Evolutionary conservation across 495 filamentous ascomycete species (phyloP).

Genomic region (Penicillium daleae): DNA sequence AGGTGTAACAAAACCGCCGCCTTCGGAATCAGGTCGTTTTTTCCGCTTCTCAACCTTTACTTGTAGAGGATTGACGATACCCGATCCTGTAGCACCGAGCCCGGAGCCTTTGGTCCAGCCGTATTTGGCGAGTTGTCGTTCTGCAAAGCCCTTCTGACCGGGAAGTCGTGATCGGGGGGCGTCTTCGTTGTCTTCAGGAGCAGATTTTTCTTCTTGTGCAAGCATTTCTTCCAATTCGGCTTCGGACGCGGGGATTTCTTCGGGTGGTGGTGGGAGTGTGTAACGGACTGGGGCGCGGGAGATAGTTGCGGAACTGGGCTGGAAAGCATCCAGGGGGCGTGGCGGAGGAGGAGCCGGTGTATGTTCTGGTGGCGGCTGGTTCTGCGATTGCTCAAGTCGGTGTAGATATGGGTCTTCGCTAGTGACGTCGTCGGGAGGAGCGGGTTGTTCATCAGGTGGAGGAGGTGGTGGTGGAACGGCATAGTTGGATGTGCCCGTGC

Average conservation of each 20-base stretch:
- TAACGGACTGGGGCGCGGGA: conserved; percentile 89
- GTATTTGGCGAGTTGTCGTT: conserved; percentile 86
- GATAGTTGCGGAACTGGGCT: conserved; percentile 61
- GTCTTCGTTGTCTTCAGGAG: conserved; percentile 50
- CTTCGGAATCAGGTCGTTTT: conserved; percentile 76
- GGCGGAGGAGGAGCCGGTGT: conserved; percentile 40
- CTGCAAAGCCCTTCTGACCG: conserved; percentile 81
- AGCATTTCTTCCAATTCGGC: conserved; percentile 58
- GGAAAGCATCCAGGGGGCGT: conserved; percentile 41
- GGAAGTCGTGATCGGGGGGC: conserved; percentile 67
- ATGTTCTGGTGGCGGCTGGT: conserved; percentile 34
- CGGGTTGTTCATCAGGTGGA: conserved; percentile 47
- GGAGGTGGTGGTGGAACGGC: conserved; percentile 27
- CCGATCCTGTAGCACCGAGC: conserved; percentile 76
- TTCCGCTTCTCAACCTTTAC: conserved; percentile 83
- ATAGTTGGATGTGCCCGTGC: conserved; percentile 20
- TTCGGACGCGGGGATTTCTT: conserved; percentile 59
- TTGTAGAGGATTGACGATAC: conserved; percentile 80
- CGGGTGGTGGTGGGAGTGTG: conserved; percentile 61
- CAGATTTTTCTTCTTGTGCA: conserved; percentile 53
- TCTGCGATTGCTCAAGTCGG: conserved; percentile 54
- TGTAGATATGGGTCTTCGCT: conserved; percentile 72
- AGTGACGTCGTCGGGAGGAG: conserved; percentile 55
- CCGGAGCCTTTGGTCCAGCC: conserved; percentile 90
- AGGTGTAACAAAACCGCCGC: conserved; percentile 72